phyloP scores from a whole-genome alignment of 345 rosid genomes.

The Lepidium aucheri region DNA sequence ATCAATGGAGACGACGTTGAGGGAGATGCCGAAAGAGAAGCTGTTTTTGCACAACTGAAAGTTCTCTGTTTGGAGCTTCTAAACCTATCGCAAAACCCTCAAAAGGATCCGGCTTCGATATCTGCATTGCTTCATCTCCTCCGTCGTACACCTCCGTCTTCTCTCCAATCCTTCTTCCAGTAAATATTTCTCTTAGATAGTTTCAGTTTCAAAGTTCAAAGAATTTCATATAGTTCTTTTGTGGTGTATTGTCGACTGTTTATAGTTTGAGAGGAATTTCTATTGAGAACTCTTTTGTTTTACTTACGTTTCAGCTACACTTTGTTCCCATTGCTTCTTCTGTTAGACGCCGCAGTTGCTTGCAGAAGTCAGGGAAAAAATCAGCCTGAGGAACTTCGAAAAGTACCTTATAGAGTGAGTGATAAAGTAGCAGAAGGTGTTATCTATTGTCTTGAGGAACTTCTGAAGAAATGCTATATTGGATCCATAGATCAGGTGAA shows the following conservation, averaged over 20 bases:
- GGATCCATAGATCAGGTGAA: conserved; percentile 70
- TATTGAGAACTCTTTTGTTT: not conserved
- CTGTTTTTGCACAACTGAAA: conserved; percentile 41
- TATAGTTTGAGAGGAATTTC: not conserved
- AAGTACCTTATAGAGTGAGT: conserved; percentile 37
- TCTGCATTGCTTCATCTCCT: conserved; percentile 46
- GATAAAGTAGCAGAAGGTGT: conserved; percentile 80
- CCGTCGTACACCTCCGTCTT: conserved; percentile 37
- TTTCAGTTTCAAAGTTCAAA: not conserved
- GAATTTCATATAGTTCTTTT: not conserved
- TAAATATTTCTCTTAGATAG: conserved; percentile 9
- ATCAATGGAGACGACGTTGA: conserved; percentile 3
- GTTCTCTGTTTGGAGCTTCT: conserved; percentile 56
- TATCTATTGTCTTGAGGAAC: conserved; percentile 74
- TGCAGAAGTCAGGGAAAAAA: conserved; percentile 37
- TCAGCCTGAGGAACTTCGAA: conserved; percentile 9
- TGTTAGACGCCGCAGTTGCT: conserved; percentile 62
- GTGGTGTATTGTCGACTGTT: not conserved
- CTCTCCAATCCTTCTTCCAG: conserved; percentile 82
- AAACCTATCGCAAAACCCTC: conserved; percentile 53
- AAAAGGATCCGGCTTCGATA: conserved; percentile 33
- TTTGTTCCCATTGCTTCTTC: conserved; percentile 73
- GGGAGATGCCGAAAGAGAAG: conserved; percentile 28
- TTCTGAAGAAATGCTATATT: conserved; percentile 53
- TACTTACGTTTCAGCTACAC: conserved; percentile 51